phyloP scores from a whole-genome alignment of 2,329 filamentous ascomycete genomes.

The Akanthomyces dipterigenus region DNA sequence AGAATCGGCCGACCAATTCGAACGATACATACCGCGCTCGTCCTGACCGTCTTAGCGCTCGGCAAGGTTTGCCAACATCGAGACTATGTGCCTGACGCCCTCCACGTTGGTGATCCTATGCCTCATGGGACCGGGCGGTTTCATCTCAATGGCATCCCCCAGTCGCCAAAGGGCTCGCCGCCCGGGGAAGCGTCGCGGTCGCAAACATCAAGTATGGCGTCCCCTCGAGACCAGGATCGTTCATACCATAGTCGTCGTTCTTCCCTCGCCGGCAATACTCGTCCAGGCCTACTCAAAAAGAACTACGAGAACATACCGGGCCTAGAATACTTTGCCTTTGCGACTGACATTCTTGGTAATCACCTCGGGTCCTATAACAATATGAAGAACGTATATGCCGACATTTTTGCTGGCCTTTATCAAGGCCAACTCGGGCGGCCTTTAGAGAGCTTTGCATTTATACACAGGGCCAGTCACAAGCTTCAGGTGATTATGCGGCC shows the following conservation, averaged over 20 bases:
- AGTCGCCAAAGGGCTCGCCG: constrained; percentile 49
- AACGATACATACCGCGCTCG: constrained; percentile 72
- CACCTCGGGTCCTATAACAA: constrained; percentile 72
- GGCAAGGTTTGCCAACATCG: constrained; percentile 69
- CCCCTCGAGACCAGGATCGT: constrained; percentile 45
- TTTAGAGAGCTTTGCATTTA: constrained; percentile 70
- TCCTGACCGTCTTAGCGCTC: constrained; percentile 76
- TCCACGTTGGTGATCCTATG: constrained; percentile 30
- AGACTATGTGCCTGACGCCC: constrained; percentile 50
- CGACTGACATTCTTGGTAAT: constrained; percentile 78
- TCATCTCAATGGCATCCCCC: constrained; percentile 44
- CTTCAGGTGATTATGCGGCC: constrained; percentile 70
- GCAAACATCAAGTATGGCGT: constrained; percentile 44
- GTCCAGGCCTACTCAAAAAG: constrained; percentile 29
- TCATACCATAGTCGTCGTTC: constrained; percentile 40
- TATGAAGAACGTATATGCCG: constrained; percentile 76
- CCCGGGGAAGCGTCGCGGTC: constrained; percentile 38
- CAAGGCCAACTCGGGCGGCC: constrained; percentile 82
- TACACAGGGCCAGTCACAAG: constrained; percentile 49
- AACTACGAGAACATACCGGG: constrained; percentile 87
- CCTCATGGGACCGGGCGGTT: constrained; percentile 30
- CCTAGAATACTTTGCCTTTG: constrained; percentile 81
- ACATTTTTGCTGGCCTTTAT: constrained; percentile 80
- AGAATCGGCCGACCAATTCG: constrained; percentile 49
- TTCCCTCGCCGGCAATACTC: constrained; percentile 40